Conservation (phyloP, 306 rosid species). For the Rosa multiflora region DNA sequence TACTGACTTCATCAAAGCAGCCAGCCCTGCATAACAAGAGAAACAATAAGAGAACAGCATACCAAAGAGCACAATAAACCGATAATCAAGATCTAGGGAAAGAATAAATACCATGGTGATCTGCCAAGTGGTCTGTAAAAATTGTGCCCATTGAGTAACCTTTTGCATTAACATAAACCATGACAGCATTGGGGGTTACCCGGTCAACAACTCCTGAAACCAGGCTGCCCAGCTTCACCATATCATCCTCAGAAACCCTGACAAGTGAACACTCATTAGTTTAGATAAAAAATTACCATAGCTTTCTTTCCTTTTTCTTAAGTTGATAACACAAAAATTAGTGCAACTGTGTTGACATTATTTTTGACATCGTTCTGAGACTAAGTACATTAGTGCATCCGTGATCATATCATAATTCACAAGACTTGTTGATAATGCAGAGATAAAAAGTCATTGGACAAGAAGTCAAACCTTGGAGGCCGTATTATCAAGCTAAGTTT, state of each 20-base stretch:
- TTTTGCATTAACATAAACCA: slow-evolving; percentile 59
- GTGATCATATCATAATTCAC: not conserved
- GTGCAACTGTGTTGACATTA: not conserved
- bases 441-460: not conserved
- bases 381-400: not conserved
- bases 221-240: slow-evolving; percentile 59
- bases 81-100: not conserved
- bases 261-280: slow-evolving; percentile 30
- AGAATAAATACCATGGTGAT: slow-evolving; percentile 68
- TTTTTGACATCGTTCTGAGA: not conserved
- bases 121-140: slow-evolving; percentile 77
- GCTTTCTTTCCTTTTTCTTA: not conserved
- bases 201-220: slow-evolving; percentile 85
- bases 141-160: slow-evolving; percentile 76
- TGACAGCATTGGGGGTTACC: slow-evolving; percentile 50
- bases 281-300: slow-evolving; percentile 13
- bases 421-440: slow-evolving; percentile 8
- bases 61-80: slow-evolving; percentile 16
- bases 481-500: slow-evolving; percentile 81
- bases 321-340: not conserved
- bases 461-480: slow-evolving; percentile 65
- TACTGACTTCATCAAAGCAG: slow-evolving; percentile 57
- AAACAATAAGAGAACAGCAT: slow-evolving; percentile 16
- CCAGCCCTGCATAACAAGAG: slow-evolving; percentile 57
- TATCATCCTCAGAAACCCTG: slow-evolving; percentile 80